Conservation (phyloP, 1,284 basidiomycete genomes). For the Puccinia polysora region DNA sequence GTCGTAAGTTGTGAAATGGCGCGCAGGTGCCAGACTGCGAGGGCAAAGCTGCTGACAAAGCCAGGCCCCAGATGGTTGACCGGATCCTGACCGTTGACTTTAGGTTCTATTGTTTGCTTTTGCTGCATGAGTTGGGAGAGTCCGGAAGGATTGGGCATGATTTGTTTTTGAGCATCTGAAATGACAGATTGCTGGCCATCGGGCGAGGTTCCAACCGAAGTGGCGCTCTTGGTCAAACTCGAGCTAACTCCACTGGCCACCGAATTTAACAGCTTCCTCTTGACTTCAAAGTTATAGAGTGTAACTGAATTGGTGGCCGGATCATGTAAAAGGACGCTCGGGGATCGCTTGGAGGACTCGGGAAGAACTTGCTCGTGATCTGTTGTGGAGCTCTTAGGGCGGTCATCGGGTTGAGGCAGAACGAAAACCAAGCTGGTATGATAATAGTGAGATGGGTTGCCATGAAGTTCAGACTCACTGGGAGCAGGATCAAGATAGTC, state of each 20-base stretch:
- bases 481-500: background rate
- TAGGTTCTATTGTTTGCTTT: constrained; percentile 6
- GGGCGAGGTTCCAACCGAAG: background rate
- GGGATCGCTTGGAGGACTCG: constrained; percentile 18
- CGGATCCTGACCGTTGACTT: background rate
- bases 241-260: constrained; percentile 7
- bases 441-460: constrained; percentile 5
- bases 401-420: background rate
- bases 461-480: background rate
- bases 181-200: background rate
- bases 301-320: constrained; percentile 12
- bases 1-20: background rate
- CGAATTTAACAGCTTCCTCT: constrained; percentile 18
- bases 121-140: constrained; percentile 42
- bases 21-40: constrained; percentile 20
- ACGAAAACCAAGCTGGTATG: constrained; percentile 22
- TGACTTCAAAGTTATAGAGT: constrained; percentile 31
- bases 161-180: background rate
- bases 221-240: background rate
- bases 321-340: constrained; percentile 30
- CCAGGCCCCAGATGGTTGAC: background rate
- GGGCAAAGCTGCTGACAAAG: background rate
- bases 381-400: background rate
- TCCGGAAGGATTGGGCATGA: constrained; percentile 1
- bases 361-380: constrained; percentile 8